These are phyloP conservation scores for Hortiboletus rubellus DNA, from an alignment of 1,284 basidiomycete species.

Conservation along the genomic window DNA sequence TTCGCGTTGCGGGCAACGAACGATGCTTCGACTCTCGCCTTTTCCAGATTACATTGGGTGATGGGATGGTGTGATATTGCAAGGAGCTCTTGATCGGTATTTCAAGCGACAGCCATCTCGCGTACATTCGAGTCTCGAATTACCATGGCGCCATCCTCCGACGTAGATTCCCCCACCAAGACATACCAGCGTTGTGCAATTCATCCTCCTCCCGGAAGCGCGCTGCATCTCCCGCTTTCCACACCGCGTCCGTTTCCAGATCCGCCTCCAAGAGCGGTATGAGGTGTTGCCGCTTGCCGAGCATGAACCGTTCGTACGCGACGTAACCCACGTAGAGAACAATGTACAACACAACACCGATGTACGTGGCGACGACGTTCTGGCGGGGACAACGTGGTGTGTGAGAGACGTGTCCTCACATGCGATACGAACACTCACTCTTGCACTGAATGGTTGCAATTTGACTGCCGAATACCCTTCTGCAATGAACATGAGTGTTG, in stretches of 20 bases:
- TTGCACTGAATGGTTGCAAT: constrained; percentile 35
- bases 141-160: constrained; percentile 1
- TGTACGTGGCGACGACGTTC: constrained; percentile 46
- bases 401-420: neutral
- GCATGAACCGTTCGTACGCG: constrained; percentile 32
- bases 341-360: constrained; percentile 40
- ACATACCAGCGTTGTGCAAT: constrained; percentile 11
- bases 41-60: neutral
- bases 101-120: neutral
- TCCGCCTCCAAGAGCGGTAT: constrained; percentile 42
- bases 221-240: constrained; percentile 43
- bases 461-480: constrained; percentile 48
- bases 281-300: constrained; percentile 27
- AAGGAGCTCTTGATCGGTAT: neutral
- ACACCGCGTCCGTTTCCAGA: constrained; percentile 50
- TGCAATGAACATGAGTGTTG: constrained; percentile 49
- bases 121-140: neutral
- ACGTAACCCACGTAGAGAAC: constrained; percentile 39
- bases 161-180: constrained; percentile 10
- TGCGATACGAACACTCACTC: constrained; percentile 24
- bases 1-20: neutral
- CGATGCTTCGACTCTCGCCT: neutral
- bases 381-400: constrained; percentile 7
- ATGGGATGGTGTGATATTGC: neutral
- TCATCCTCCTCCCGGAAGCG: constrained; percentile 37